phyloP scores from a whole-genome alignment of 2,329 filamentous ascomycete genomes.

The Xylaria sp. region DNA sequence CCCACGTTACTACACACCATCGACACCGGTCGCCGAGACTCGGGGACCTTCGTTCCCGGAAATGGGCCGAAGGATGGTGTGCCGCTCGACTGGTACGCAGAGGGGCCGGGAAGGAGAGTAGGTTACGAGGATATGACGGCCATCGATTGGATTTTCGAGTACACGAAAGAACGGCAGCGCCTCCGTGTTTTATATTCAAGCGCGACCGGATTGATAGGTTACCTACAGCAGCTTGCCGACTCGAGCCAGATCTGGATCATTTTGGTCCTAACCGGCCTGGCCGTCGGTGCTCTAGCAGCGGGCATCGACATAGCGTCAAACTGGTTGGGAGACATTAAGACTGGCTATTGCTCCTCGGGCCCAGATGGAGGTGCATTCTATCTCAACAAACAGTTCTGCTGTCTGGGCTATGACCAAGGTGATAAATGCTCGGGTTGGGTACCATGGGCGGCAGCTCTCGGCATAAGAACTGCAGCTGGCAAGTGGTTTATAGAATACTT shows the following conservation, averaged over 20 bases:
- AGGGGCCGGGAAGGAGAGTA: conserved; percentile 86
- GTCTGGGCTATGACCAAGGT: conserved; percentile 84
- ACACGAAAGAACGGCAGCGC: conserved; percentile 92
- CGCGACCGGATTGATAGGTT: conserved; percentile 73
- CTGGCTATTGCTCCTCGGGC: conserved; percentile 79
- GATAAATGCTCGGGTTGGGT: conserved; percentile 87
- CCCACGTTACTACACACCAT: conserved; percentile 36
- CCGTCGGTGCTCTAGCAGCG: conserved; percentile 83
- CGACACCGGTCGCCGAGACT: conserved; percentile 25
- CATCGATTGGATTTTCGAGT: conserved; percentile 99
- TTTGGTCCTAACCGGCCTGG: conserved; percentile 81
- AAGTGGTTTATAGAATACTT: conserved; percentile 86
- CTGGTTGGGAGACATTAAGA: conserved; percentile 93
- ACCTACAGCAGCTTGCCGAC: conserved; percentile 76
- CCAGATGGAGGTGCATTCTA: conserved; percentile 86
- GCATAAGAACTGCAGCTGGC: conserved; percentile 68
- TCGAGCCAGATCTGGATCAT: conserved; percentile 92
- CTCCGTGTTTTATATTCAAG: conserved; percentile 76
- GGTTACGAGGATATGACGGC: conserved; percentile 96
- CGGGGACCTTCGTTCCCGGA: conserved; percentile 16
- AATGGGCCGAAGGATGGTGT: conserved; percentile 52
- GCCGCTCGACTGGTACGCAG: conserved; percentile 81
- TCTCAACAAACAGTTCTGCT: conserved; percentile 89
- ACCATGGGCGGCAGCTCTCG: conserved; percentile 79
- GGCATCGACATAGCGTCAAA: conserved; percentile 88